Base-by-base conservation (phyloP, 225 moss, liverwort and hornwort species). In the Takakia lepidozioides region DNA sequence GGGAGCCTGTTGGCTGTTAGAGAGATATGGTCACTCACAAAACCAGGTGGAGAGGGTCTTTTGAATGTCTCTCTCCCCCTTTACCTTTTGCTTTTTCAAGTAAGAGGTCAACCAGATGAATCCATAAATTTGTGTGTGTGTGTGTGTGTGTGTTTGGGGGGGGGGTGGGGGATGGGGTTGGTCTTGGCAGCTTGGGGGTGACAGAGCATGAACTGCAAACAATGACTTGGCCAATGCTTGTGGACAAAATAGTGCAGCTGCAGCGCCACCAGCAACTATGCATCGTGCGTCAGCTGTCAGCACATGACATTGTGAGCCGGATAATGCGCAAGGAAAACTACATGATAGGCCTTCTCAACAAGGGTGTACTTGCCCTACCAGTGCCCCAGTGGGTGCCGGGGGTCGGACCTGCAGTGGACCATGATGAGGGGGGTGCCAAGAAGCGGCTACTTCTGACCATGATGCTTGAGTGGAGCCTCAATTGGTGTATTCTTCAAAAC, bases 291-390 rank as follows among this genome's bases (percentile, higher is more conserved):
- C 83, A 91, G 62, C 83, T 98, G 43, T 87, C 98, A 51, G 91
- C 98, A 44, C 98, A 91, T 66, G 91, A 98, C 63, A 91, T 98
- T 56, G 91, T 98, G 19, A 98, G 98, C 68, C 81, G 98, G 43
- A 88, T 98, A 14, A 98, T 98, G 98, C 80, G 98, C 25, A 91
- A 91, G 71, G 98, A 98, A 54, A 98, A 98, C 35, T 98, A 87
- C 55, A 62, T 98, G 60, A 88, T 98, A 56, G 98, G 82, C 44
- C 38, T 98, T 21, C 66, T 91, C 36, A 98, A 91, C 58, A 91
- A 98, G 58, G 91, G 98, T 55, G 74, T 88, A 27, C 65, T 98
- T 42, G 85, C 85, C 30, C 71, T 87, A 58, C 78, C 77, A 50
- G 60, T 98, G 42, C 87, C 91, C 19, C 55, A 64, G 24, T 98